Base-by-base conservation (phyloP, 768 basidiomycete species). In the Clavaria fumosa region DNA sequence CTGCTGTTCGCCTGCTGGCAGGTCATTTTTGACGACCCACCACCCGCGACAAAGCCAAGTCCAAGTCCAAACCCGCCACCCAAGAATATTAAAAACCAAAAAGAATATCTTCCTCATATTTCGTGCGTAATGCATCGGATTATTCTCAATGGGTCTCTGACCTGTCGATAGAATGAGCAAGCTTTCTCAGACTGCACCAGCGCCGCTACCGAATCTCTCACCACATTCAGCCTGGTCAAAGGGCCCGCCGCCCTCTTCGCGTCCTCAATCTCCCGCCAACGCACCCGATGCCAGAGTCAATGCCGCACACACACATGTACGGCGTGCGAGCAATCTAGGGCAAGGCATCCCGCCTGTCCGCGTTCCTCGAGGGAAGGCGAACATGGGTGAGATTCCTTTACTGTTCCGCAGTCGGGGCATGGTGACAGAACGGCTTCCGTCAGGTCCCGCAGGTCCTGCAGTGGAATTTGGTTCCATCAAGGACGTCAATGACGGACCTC, bases 201-300 rank as follows among this genome's bases (percentile, higher is more conserved):
- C 78, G 73, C 77, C 63, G 66, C 69, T 70, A 60, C 57, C 73
- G 63, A 73, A 67, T 70, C 75, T 78, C 63, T 62, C 78, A 57
- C 57, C 68, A 66, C 73, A 75, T 69, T 86, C 85, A 61, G 86
- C 84, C 67, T 93, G 88, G 88, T 64, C 81, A 62, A 79, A 62
- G 69, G 85, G 86, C 57, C 86, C 86, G 36, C 85, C 88, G 62
- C 68, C 57, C 47, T 61, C 78, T 43, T 68, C 79, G 42, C 77
- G 82, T 57, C 76, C 84, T 34, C 78, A 83, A 60, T 81, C 82
- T 44, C 79, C 82, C 47, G 79, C 73, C 39, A 72, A 69, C 14
- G 53, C 70, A 30, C 67, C 58, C 55, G 56, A 53, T 27, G 54
- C 65, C 37, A 68, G 64, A 34, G 53, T 61, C 42, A 55, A 66